Evolutionary conservation across 1,284 basidiomycete species (phyloP), one percentile per base, ranked within the genome.

Genomic region (Fistulina hepatica): DNA sequence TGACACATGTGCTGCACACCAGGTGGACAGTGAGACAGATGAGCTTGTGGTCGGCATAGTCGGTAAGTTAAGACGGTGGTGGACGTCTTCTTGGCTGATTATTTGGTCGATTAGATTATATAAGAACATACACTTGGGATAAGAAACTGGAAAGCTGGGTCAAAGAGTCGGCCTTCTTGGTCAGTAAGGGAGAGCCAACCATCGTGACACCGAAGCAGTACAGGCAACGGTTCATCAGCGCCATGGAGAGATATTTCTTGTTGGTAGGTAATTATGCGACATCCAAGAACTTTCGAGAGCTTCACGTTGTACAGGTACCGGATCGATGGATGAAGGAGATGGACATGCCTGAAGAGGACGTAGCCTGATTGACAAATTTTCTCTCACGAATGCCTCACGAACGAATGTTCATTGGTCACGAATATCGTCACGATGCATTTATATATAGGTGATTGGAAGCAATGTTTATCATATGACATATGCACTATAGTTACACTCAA

Each of bases 111-210:
- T 7, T 37, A 90, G 91, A 94, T 58, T 94, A 91, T 55, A 84
- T 94, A 42, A 77, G 90, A 13, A 93, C 90, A 2, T 94, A 92
- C 52, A 94, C 89, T 0, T 92, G 91, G 92, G 94, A 98, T 64
- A 98, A 98, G 67, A 92, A 92, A 52, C 68, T 97, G 19, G 94
- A 98, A 61, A 94, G 81, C 48, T 94, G 91, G 83, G 90, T 97
- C 34, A 98, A 97, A 56, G 94, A 97, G 52, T 82, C 86, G 2
- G 73, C 85, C 0, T 89, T 93, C 58, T 67, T 97, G 13, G 88
- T 89, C 39, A 78, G 77, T 23, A 81, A 76, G 50, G 86, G 88
- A 15, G 90, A 92, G 47, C 91, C 91, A 0, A 95, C 92, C 0
- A 92, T 95, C 51, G 83, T 97, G 19, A 91, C 89, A 3, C 81